phyloP scores from a whole-genome alignment of 2,329 filamentous ascomycete genomes.

The Dendrostoma leiphaemia region DNA sequence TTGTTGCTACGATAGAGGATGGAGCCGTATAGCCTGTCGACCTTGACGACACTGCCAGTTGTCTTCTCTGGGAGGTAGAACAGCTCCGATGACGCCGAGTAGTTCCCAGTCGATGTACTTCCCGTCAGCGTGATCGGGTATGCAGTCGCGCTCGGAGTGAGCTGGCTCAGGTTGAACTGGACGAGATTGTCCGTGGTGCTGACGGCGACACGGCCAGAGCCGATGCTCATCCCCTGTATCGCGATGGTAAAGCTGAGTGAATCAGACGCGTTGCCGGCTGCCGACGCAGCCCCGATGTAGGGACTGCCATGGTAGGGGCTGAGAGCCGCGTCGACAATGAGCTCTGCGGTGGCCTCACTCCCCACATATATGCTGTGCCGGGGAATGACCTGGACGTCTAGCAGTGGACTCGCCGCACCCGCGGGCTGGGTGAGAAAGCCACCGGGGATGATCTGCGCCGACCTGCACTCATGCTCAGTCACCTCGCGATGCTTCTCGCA shows the following conservation, averaged over 20 bases:
- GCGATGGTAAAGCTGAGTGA: constrained; percentile 36
- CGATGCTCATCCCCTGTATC: constrained; percentile 29
- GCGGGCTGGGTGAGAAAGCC: constrained; percentile 6
- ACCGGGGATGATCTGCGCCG: constrained; percentile 14
- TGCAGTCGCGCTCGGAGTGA: constrained; percentile 34
- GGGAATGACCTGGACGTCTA: constrained; percentile 43
- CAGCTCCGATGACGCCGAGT: constrained; percentile 35
- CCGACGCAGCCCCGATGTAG: constrained; percentile 29
- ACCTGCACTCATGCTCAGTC: too few species aligned
- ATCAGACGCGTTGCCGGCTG: constrained; percentile 23
- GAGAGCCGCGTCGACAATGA: constrained; percentile 41
- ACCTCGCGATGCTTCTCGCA: too few species aligned
- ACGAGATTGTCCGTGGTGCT: constrained; percentile 35
- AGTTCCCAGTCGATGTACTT: constrained; percentile 29
- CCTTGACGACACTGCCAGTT: constrained; percentile 41
- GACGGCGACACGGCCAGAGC: constrained; percentile 31
- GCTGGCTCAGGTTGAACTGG: constrained; percentile 33
- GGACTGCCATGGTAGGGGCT: constrained; percentile 39
- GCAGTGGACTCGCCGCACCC: constrained; percentile 25
- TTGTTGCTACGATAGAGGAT: constrained; percentile 36
- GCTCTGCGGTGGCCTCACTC: constrained; percentile 37
- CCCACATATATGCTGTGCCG: constrained; percentile 46
- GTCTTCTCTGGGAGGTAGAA: constrained; percentile 42
- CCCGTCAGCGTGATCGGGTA: constrained; percentile 40
- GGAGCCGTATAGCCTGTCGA: constrained; percentile 44